Evolutionary conservation across 345 rosid genomes (phyloP).

Genomic region (Tarenaya hassleriana): DNA sequence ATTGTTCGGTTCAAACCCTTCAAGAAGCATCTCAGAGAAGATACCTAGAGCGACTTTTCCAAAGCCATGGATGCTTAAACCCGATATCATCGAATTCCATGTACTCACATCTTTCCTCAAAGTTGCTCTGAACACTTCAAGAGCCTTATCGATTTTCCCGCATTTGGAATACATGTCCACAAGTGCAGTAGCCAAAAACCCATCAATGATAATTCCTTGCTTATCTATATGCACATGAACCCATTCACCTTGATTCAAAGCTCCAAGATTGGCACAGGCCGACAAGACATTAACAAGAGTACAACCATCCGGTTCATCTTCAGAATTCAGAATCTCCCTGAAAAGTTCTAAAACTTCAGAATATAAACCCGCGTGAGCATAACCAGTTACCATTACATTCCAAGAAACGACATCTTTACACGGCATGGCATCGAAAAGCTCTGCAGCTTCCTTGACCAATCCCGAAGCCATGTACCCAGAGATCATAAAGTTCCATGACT

Average conservation of each 20-base stretch:
- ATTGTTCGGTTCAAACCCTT: slow-evolving; percentile 38
- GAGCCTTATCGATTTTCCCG: slow-evolving; percentile 44
- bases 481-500: slow-evolving; percentile 52
- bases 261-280: slow-evolving; percentile 45
- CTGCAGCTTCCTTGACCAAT: slow-evolving; percentile 31
- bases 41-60: slow-evolving; percentile 37
- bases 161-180: slow-evolving; percentile 56
- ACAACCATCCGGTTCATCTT: slow-evolving; percentile 33
- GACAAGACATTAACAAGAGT: slow-evolving; percentile 40
- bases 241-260: slow-evolving; percentile 44
- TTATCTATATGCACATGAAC: slow-evolving; percentile 34
- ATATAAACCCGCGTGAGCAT: slow-evolving; percentile 27
- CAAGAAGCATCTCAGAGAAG: slow-evolving; percentile 45
- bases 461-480: slow-evolving; percentile 35
- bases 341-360: slow-evolving; percentile 36
- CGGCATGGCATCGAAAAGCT: slow-evolving; percentile 34
- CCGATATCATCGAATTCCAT: slow-evolving; percentile 48
- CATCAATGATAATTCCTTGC: slow-evolving; percentile 31
- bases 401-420: slow-evolving; percentile 41
- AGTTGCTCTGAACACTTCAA: slow-evolving; percentile 35
- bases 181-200: slow-evolving; percentile 42
- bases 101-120: slow-evolving; percentile 36
- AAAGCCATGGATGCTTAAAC: slow-evolving; percentile 40
- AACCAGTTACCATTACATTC: slow-evolving; percentile 37
- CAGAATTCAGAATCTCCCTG: slow-evolving; percentile 30